Evolutionary conservation across 495 filamentous ascomycete species (phyloP).

Genomic region (Talaromyces wortmannii): DNA sequence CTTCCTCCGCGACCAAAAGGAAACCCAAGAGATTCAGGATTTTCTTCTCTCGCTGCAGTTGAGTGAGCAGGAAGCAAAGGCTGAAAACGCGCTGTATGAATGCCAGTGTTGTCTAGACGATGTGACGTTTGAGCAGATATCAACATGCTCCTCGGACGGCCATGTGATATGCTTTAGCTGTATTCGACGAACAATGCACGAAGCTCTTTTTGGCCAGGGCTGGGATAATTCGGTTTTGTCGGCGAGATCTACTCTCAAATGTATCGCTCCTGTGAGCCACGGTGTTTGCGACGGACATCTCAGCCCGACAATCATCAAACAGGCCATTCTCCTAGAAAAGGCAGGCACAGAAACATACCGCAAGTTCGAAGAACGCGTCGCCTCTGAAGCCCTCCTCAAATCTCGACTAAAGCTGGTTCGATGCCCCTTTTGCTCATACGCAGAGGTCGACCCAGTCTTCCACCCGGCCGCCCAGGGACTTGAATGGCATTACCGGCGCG

Average conservation of each 20-base stretch:
- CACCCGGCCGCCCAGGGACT: conserved; percentile 39
- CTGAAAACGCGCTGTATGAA: conserved; percentile 65
- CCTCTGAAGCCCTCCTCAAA: conserved; percentile 62
- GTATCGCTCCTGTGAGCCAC: conserved; percentile 61
- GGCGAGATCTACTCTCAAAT: conserved; percentile 65
- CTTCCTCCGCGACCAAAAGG: conserved; percentile 42
- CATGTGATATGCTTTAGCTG: conserved; percentile 88
- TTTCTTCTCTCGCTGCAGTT: conserved; percentile 54
- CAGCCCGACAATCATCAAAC: conserved; percentile 55
- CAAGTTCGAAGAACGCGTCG: conserved; percentile 70
- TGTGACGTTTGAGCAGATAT: conserved; percentile 72
- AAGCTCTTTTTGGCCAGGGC: conserved; percentile 88
- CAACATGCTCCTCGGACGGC: conserved; percentile 57
- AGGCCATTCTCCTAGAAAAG: conserved; percentile 60
- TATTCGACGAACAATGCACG: conserved; percentile 67
- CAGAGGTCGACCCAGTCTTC: conserved; percentile 77
- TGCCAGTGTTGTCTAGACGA: conserved; percentile 87
- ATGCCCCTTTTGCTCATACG: conserved; percentile 89
- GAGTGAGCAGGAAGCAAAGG: conserved; percentile 71
- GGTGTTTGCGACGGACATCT: conserved; percentile 70
- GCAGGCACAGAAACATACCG: conserved; percentile 61
- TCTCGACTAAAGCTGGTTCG: conserved; percentile 68
- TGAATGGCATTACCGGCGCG: conserved; percentile 44
- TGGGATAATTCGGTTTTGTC: conserved; percentile 75
- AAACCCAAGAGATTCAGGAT: conserved; percentile 58